These are phyloP conservation scores for Mucor ambiguus DNA, from an alignment of 371 early-diverging fungal genomes.

Conservation along the genomic window DNA sequence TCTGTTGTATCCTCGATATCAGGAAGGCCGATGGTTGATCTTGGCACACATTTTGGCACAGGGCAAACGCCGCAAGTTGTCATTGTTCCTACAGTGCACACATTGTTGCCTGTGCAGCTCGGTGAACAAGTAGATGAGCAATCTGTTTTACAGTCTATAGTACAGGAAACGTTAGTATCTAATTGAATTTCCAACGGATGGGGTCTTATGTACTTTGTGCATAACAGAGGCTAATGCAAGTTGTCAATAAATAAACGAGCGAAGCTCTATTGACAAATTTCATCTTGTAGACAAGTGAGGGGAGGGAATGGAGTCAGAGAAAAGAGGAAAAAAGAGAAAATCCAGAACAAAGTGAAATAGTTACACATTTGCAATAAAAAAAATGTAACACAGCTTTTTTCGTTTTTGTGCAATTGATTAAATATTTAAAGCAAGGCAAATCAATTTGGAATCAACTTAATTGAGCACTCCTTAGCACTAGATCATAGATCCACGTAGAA, in stretches of 20 bases:
- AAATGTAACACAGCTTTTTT: constrained; percentile 1
- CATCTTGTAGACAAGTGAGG: background rate
- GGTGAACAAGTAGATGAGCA: constrained; percentile 37
- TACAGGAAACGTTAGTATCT: background rate
- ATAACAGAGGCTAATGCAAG: background rate
- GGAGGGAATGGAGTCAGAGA: background rate
- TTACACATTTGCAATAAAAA: constrained; percentile 12
- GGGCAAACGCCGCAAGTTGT: constrained; percentile 45
- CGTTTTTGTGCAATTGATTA: background rate
- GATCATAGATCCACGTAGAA: background rate
- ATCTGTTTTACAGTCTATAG: constrained; percentile 24
- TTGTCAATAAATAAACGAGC: background rate
- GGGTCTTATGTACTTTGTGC: constrained; percentile 17
- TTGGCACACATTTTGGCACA: constrained; percentile 35
- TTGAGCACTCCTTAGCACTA: background rate
- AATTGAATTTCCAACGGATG: background rate
- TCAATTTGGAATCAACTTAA: background rate
- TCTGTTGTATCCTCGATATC: constrained; percentile 7
- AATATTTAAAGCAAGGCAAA: background rate
- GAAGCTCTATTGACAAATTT: background rate
- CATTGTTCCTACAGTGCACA: constrained; percentile 45
- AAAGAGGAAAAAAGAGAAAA: background rate
- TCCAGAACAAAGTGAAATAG: constrained; percentile 8
- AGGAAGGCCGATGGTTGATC: constrained; percentile 25
- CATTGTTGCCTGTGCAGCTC: constrained; percentile 28